Percentiles rank a stretch among this genome's conserved stretches.
Conservation (phyloP, 2,329 filamentous ascomycete genomes). For the Alternaria sp. region DNA sequence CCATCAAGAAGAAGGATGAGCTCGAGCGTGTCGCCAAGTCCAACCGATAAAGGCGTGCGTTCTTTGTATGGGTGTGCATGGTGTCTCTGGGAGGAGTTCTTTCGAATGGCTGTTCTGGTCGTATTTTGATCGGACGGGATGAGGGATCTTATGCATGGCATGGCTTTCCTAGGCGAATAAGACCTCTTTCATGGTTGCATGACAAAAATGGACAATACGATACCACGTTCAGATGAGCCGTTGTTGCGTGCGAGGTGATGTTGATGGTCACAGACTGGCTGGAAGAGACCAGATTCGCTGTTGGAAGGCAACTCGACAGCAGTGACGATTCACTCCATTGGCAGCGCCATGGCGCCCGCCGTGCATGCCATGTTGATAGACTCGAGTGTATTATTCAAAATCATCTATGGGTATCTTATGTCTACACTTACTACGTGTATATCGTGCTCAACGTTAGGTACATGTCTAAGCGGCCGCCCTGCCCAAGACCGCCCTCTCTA, state of each 20-base stretch:
- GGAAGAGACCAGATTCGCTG: neutral
- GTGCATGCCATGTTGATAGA: neutral
- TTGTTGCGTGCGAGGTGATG: constrained; percentile 23
- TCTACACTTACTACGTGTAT: constrained; percentile 10
- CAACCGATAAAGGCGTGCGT: constrained; percentile 85
- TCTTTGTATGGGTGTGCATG: constrained; percentile 36
- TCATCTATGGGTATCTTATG: constrained; percentile 15
- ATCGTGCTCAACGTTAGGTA: neutral
- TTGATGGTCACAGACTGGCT: constrained; percentile 1
- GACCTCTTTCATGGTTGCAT: constrained; percentile 53
- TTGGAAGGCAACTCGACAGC: neutral
- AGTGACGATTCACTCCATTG: neutral
- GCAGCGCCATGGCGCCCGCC: neutral
- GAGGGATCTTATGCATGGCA: constrained; percentile 50
- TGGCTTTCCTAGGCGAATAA: constrained; percentile 51
- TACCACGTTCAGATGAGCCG: constrained; percentile 20
- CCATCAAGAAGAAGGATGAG: constrained; percentile 99
- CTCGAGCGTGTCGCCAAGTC: constrained; percentile 99
- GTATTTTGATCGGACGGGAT: constrained; percentile 40
- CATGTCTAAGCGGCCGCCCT: constrained; percentile 19
- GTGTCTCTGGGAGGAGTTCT: constrained; percentile 50
- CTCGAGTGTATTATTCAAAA: neutral
- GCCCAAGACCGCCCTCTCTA: constrained; percentile 48
- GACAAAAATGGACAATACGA: constrained; percentile 49
- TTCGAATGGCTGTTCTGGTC: constrained; percentile 40